Evolutionary conservation across 495 filamentous ascomycete genomes (phyloP).

Genomic region (Penicillium chermesinum): DNA sequence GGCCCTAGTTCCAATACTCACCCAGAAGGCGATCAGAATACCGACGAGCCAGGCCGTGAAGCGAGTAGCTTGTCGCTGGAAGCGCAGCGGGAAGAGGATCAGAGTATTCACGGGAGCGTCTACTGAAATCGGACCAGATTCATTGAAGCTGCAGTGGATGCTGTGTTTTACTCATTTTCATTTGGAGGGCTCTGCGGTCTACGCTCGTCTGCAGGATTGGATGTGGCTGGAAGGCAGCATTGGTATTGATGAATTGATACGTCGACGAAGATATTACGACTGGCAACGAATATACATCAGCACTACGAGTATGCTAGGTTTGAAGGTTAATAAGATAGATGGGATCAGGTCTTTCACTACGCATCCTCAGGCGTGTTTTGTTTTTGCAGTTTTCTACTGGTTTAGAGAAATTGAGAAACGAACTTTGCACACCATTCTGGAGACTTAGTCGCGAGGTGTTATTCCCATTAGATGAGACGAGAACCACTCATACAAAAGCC

Average conservation of each 20-base stretch:
- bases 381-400: too few species aligned
- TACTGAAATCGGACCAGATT: conserved; percentile 27
- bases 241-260: not conserved
- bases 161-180: too few species aligned
- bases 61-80: conserved; percentile 18
- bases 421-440: too few species aligned
- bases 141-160: too few species aligned
- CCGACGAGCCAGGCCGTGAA: conserved; percentile 8
- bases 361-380: too few species aligned
- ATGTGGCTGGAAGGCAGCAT: not conserved
- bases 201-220: not conserved
- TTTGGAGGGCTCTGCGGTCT: not conserved
- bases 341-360: too few species aligned
- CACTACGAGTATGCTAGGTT: too few species aligned
- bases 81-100: conserved; percentile 26
- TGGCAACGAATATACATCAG: not conserved
- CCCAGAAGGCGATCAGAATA: not conserved
- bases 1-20: not conserved
- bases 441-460: too few species aligned
- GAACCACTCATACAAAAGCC: too few species aligned
- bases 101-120: conserved; percentile 37
- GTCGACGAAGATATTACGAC: not conserved
- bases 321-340: too few species aligned
- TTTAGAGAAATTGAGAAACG: too few species aligned
- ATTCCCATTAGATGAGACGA: too few species aligned